Base-by-base conservation (phyloP, 2,329 filamentous ascomycete genomes). In the Fusarium anthophilum region DNA sequence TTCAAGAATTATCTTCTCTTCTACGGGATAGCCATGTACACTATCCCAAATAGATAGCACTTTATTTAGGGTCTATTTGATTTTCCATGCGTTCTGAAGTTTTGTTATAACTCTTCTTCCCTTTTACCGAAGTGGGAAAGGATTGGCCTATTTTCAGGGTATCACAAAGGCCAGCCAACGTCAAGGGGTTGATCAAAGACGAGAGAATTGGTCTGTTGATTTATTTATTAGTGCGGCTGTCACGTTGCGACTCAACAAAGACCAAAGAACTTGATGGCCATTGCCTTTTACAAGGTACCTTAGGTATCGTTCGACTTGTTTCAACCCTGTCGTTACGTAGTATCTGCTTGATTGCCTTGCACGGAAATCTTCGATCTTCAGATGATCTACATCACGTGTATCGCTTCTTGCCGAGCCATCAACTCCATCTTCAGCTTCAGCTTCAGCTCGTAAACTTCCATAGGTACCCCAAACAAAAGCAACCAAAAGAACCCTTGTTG, bases 371-470 rank as follows among this genome's bases (percentile, higher is more conserved):
- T 30, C 32, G 47, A 63, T 63, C 58, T 61, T n/a, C 41, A 39
- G 56, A 32, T 28, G 67, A 48, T 70, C 66, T 58, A 32, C 68
- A 66, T 69, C 43, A 70, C 61, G 68, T 70, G 54, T 32, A 28
- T 59, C 66, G 59, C 59, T 22, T 65, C 50, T 41, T 54, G 28
- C 65, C 60, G 60, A 70, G 32, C n/a, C 30, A 50, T 43, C 53
- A 41, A 28, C 43, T 24, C 17, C 35, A 47, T 28, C 26, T 44
- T 15, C 32, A 35, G 14, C 32, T 30, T 20, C 22, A 43, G 24
- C 28, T 37, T n/a, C 24, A 58, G 28, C 30, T 50, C 59, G 12
- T 35, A 11, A 57, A 44, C 30, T 62, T 18, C 26, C 45, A 30
- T n/a, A 37, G 0, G 0, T 37, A 28, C 17, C 22, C 24, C 15